A percentile compares a stretch with the other conserved stretches of the same genome.
Conservation (phyloP, 176 grass and related monocot species). For the Triticum dicoccoides region DNA sequence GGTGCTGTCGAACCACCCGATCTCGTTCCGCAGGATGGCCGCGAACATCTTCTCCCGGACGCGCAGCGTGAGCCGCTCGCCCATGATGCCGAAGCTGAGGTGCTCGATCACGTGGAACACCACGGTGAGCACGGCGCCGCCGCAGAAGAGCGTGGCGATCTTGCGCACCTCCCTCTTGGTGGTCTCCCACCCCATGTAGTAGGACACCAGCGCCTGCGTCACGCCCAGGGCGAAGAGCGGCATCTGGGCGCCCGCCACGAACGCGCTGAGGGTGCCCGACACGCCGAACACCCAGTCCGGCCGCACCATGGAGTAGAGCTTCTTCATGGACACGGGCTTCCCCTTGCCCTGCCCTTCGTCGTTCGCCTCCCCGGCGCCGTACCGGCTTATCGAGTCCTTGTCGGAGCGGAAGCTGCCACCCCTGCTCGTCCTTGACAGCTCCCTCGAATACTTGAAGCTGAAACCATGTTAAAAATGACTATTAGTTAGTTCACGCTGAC, state of each 20-base stretch:
- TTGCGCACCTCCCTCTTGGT: conserved; percentile 79
- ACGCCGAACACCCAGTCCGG: conserved; percentile 86
- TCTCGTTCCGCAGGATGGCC: conserved; percentile 81
- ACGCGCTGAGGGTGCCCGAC: conserved; percentile 67
- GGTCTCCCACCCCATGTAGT: conserved; percentile 98
- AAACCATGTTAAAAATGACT: background rate
- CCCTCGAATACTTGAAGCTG: conserved; percentile 78
- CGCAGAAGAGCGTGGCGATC: conserved; percentile 73
- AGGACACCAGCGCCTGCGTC: conserved; percentile 87
- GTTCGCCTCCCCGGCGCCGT: conserved; percentile 24
- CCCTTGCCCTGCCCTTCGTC: conserved; percentile 37
- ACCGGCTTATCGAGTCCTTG: conserved; percentile 76
- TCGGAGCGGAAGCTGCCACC: conserved; percentile 84
- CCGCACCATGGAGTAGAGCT: conserved; percentile 76
- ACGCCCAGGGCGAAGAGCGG: conserved; percentile 89
- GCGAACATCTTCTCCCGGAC: conserved; percentile 88
- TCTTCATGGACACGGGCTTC: conserved; percentile 77
- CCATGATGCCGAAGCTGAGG: conserved; percentile 95
- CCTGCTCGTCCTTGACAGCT: conserved; percentile 73
- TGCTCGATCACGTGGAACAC: conserved; percentile 81
- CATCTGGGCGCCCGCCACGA: conserved; percentile 82
- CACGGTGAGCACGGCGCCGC: conserved; percentile 67
- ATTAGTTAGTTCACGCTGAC: background rate
- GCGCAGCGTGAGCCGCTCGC: conserved; percentile 85
- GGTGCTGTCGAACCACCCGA: conserved; percentile 88